Evolutionary conservation across 2,329 filamentous ascomycete species (phyloP), one percentile per base, ranked within the genome.

Genomic region (Curvularia lunata): DNA sequence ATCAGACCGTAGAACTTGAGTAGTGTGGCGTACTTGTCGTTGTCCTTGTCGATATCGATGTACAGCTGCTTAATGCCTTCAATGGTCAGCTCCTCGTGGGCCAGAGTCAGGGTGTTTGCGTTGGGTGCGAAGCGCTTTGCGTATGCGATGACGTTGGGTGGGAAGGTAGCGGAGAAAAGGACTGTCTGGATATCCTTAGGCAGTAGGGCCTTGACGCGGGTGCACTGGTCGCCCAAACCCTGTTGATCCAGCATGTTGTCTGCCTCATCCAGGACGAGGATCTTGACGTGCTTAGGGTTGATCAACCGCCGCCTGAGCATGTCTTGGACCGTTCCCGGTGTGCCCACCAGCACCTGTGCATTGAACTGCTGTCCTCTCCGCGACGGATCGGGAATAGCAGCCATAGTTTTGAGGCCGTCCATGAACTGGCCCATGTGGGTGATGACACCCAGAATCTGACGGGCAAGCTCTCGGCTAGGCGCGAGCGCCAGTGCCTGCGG

Each of bases 221-320:
- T 86, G 78, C 94, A 98, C 79, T 99, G 95, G 58, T 98, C 95
- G 51, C 95, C 95, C 54, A 99, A 83, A 50, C 95, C 94, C 79
- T 97, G 92, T 78, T 94, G 90, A 73, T 98, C 95, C 59, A 99
- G 82, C 95, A 99, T 99, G 80, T 97, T 98, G 80, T 99, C 95
- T 56, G 95, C 95, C 81, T 99, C 95, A 72, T 99, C 95, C 52
- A 99, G 84, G 54, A 97, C 94, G 60, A 99, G 84, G 8, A 96
- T 85, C 76, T 88, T 91, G 66, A 99, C 82, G 56, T 87, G 80
- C 18, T 84, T 86, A 0, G 87, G 78, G 67, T 96, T 86, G 63
- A 99, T 84, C 71, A 91, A 85, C 65, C 87, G 85, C 69, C 88
- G 87, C 71, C 89, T 88, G 70, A 97, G 89, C 69, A 95, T 83